These are phyloP conservation scores for Vanilla planifolia DNA, from an alignment of 106 monocot species.

Conservation along the genomic window DNA sequence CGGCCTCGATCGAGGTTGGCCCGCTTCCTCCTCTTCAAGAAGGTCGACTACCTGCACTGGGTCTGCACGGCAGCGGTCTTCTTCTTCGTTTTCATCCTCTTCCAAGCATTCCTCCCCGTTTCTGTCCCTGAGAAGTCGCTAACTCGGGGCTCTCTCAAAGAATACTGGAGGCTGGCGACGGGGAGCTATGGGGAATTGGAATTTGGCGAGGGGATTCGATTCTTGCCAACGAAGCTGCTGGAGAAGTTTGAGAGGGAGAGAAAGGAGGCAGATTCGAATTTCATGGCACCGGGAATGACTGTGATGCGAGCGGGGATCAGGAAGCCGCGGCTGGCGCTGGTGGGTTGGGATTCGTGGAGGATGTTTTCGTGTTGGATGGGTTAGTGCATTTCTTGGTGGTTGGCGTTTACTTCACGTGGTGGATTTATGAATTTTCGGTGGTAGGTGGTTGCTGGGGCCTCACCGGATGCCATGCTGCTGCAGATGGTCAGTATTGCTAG, in stretches of 20 bases:
- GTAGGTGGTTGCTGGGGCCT: conserved; percentile 48
- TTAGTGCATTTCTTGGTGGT: background rate
- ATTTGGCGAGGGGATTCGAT: conserved; percentile 59
- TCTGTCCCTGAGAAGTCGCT: conserved; percentile 23
- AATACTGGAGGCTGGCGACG: background rate
- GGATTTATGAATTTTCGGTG: background rate
- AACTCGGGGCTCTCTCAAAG: background rate
- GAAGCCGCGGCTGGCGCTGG: conserved; percentile 53
- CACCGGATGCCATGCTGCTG: conserved; percentile 44
- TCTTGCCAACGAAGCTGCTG: conserved; percentile 40
- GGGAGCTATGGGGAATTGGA: conserved; percentile 20
- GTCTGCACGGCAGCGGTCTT: conserved; percentile 40
- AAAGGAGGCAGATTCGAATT: conserved; percentile 23
- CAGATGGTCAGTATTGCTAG: conserved; percentile 52
- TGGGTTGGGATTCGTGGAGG: conserved; percentile 14
- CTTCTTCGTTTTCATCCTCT: conserved; percentile 56
- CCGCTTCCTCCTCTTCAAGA: conserved; percentile 58
- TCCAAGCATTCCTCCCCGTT: conserved; percentile 56
- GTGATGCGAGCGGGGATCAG: conserved; percentile 28
- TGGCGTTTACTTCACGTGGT: background rate
- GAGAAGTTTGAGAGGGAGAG: conserved; percentile 53
- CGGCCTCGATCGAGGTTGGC: conserved; percentile 45
- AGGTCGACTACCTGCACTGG: conserved; percentile 60
- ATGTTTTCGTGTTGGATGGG: background rate
- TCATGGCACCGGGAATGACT: conserved; percentile 15